Conservation (phyloP, 148 eudicot species). For the Diospyros lotus region DNA sequence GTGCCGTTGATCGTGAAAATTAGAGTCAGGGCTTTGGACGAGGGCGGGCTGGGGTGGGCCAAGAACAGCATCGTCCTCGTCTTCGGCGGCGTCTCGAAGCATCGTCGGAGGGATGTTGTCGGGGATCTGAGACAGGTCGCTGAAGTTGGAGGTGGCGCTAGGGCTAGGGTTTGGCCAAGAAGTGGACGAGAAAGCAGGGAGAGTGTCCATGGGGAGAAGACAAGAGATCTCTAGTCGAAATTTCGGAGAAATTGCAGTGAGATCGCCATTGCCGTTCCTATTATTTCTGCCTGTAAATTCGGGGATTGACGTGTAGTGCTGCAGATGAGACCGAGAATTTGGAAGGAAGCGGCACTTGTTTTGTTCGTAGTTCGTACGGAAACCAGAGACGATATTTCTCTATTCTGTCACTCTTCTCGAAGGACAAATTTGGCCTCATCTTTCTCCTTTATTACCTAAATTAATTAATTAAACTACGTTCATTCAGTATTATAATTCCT, state of each 20-base stretch:
- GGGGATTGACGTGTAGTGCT: no score
- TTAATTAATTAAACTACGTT: no score
- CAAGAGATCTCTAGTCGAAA: neutral
- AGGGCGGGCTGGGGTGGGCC: conserved; percentile 12
- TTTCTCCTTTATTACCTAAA: no score
- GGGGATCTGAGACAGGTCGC: conserved; percentile 11
- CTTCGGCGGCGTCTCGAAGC: conserved; percentile 16
- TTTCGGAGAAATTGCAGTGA: neutral
- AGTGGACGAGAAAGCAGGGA: conserved; percentile 26
- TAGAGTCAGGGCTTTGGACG: conserved; percentile 28
- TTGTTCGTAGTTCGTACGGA: no score
- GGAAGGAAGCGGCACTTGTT: no score
- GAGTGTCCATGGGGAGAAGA: conserved; percentile 27
- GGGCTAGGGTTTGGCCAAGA: conserved; percentile 32
- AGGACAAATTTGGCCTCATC: no score
- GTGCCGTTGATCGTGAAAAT: conserved; percentile 10
- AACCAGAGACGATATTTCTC: no score
- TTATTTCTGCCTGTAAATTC: no score
- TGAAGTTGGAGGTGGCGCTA: conserved; percentile 2
- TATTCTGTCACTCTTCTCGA: no score
- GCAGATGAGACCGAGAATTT: no score
- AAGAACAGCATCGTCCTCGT: conserved; percentile 17
- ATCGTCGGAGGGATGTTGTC: conserved; percentile 22
- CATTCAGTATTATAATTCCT: no score
- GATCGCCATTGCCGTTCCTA: no score